Evolutionary conservation across 768 basidiomycete genomes (phyloP).

Genomic region (Austroboletus eburneus): DNA sequence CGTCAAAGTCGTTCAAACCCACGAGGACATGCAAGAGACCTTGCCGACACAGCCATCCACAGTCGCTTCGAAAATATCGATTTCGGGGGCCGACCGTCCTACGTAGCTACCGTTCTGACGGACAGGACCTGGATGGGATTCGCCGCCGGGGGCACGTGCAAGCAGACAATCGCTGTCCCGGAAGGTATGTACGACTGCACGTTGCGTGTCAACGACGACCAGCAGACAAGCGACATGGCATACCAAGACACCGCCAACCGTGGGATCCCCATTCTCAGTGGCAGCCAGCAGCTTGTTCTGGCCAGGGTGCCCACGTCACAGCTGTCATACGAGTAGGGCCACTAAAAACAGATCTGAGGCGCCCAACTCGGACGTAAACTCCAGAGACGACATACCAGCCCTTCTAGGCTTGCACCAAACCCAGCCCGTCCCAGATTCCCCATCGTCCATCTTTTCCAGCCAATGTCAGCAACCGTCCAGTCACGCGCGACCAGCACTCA

Average conservation of each 20-base stretch:
- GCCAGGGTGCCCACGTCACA: slow-evolving; percentile 75
- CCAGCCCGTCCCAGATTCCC: slow-evolving; percentile 50
- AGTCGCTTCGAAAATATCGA: slow-evolving; percentile 55
- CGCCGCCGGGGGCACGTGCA: slow-evolving; percentile 59
- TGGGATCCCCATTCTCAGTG: slow-evolving; percentile 35
- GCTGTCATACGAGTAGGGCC: slow-evolving; percentile 52
- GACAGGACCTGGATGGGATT: slow-evolving; percentile 55
- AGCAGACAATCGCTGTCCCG: slow-evolving; percentile 52
- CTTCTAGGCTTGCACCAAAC: slow-evolving; percentile 55
- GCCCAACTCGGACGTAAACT: slow-evolving; percentile 1
- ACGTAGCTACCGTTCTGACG: slow-evolving; percentile 45
- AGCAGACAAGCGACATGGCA: not conserved
- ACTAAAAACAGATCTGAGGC: slow-evolving; percentile 25
- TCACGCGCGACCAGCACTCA: slow-evolving; percentile 12
- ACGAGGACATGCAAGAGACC: slow-evolving; percentile 20
- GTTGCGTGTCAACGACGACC: slow-evolving; percentile 2
- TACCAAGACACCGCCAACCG: slow-evolving; percentile 24
- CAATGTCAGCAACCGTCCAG: slow-evolving; percentile 5
- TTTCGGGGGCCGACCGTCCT: slow-evolving; percentile 56
- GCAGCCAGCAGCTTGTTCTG: slow-evolving; percentile 43
- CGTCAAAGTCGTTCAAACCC: slow-evolving; percentile 7
- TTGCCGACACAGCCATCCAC: slow-evolving; percentile 31
- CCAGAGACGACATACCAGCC: slow-evolving; percentile 46
- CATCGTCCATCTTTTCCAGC: slow-evolving; percentile 44
- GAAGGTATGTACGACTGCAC: slow-evolving; percentile 43